Conservation (phyloP, 139 green algal species). For the Eudorina sp. region DNA sequence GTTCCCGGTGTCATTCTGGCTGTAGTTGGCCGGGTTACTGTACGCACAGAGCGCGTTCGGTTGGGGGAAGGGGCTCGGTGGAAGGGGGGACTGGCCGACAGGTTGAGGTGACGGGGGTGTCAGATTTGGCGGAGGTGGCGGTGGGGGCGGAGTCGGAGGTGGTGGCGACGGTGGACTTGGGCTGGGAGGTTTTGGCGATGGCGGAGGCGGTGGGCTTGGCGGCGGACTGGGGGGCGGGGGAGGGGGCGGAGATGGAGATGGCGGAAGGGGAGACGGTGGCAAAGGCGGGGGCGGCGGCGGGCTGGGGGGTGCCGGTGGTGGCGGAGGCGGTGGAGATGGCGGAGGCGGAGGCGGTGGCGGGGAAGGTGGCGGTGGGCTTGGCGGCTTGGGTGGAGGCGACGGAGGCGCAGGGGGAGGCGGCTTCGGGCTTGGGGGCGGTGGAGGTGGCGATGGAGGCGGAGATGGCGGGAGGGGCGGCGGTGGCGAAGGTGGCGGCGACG, state of each 20-base stretch:
- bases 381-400: too few relatives aligned
- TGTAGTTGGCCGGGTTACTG: too few relatives aligned
- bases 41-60: too few relatives aligned
- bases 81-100: too few relatives aligned
- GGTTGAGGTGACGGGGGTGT: too few relatives aligned
- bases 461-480: not conserved
- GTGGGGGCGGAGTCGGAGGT: not conserved
- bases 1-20: too few relatives aligned
- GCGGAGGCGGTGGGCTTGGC: not conserved
- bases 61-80: not conserved
- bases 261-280: not conserved
- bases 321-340: not conserved
- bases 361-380: not conserved
- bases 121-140: too few relatives aligned
- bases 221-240: not conserved
- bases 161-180: not conserved
- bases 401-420: not conserved
- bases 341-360: not conserved
- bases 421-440: not conserved
- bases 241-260: not conserved
- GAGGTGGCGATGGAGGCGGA: not conserved
- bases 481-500: too few relatives aligned
- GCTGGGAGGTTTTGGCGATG: not conserved
- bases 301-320: too few relatives aligned
- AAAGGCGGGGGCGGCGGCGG: not conserved